Evolutionary conservation across 129 eudicot genomes (phyloP).

Genomic region (Solidago caesia): DNA sequence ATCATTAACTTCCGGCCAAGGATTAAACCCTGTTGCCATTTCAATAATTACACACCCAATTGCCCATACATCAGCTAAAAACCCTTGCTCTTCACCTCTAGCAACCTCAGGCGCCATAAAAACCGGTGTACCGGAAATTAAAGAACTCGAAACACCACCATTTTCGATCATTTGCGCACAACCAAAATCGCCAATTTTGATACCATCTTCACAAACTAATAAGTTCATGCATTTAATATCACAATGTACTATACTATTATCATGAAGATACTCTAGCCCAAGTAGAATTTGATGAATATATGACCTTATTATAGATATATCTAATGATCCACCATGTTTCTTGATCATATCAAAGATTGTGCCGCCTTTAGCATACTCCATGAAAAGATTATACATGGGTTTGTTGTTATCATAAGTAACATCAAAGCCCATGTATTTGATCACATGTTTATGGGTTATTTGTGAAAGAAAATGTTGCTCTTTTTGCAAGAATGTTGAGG

Average conservation of each 20-base stretch:
- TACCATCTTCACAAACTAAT: constrained; percentile 50
- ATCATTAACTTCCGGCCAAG: constrained; percentile 65
- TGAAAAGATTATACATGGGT: constrained; percentile 55
- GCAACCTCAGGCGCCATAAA: constrained; percentile 95
- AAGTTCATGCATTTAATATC: constrained; percentile 74
- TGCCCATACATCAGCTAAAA: constrained; percentile 85
- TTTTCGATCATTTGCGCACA: constrained; percentile 40
- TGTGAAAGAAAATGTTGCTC: constrained; percentile 54
- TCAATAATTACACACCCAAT: constrained; percentile 73
- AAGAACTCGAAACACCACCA: background rate
- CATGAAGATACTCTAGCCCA: constrained; percentile 66
- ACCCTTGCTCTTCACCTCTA: constrained; percentile 76
- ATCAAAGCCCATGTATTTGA: constrained; percentile 63
- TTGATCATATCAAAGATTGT: constrained; percentile 57
- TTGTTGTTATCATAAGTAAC: constrained; percentile 25
- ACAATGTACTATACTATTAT: constrained; percentile 59
- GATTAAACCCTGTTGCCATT: constrained; percentile 73
- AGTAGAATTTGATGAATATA: constrained; percentile 49
- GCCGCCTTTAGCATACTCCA: constrained; percentile 66
- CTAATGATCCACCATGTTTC: constrained; percentile 52
- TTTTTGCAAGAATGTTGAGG: constrained; percentile 46
- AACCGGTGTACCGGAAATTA: constrained; percentile 72
- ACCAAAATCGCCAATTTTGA: constrained; percentile 77
- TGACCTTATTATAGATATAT: constrained; percentile 39
- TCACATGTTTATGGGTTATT: constrained; percentile 48